These are phyloP conservation scores for Termitomyces sp. DNA, from an alignment of 768 basidiomycete species.

Conservation along the genomic window DNA sequence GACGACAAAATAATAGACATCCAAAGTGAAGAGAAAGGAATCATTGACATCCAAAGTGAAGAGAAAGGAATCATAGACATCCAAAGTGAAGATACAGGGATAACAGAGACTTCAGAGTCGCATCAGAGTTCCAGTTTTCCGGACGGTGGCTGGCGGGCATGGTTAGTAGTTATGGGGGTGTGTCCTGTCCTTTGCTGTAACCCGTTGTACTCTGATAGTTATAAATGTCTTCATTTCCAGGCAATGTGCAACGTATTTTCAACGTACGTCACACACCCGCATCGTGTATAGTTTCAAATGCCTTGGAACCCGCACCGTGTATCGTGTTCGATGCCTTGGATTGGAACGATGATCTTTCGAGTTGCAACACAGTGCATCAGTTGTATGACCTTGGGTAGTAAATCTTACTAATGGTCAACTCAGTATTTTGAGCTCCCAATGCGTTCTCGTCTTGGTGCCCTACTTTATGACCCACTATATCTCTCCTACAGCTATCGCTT, in stretches of 20 bases:
- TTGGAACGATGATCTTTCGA: too few species aligned
- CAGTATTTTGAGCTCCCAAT: not conserved
- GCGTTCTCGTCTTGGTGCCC: not conserved
- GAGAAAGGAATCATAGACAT: not conserved
- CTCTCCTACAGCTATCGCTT: not conserved
- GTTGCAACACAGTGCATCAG: too few species aligned
- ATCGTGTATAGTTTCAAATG: not conserved
- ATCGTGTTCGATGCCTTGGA: too few species aligned
- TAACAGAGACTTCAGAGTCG: not conserved
- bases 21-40: too few species aligned
- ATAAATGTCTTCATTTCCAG: slow-evolving; percentile 17
- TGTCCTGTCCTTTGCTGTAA: slow-evolving; percentile 9
- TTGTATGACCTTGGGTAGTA: too few species aligned
- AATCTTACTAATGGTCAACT: not conserved
- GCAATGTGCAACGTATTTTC: slow-evolving; percentile 45
- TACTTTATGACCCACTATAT: not conserved
- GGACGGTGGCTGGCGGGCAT: slow-evolving; percentile 42
- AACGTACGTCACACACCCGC: slow-evolving; percentile 31
- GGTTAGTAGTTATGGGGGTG: slow-evolving; percentile 43
- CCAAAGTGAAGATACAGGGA: not conserved
- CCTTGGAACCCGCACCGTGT: too few species aligned
- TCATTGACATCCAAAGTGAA: too few species aligned
- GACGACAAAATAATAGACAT: not conserved
- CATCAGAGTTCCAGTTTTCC: slow-evolving; percentile 25
- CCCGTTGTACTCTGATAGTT: not conserved